These are phyloP conservation scores for Malbranchea zuffiana DNA, from an alignment of 2,329 filamentous ascomycete species.

Conservation along the genomic window DNA sequence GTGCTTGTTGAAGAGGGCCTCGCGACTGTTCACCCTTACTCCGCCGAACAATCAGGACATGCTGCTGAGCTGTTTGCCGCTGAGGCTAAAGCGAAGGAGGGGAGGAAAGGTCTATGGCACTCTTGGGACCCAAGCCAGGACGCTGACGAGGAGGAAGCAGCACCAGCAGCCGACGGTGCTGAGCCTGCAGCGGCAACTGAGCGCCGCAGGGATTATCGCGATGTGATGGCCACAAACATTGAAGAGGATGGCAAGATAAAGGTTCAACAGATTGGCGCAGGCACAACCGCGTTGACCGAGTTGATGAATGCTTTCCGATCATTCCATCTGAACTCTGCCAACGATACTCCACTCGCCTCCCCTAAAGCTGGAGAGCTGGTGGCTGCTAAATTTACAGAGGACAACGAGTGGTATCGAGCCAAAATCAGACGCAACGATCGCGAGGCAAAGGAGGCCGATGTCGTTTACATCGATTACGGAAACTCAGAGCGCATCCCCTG, in stretches of 20 bases:
- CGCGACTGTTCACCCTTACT: conserved; percentile 85
- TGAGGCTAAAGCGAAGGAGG: conserved; percentile 81
- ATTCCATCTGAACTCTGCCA: conserved; percentile 78
- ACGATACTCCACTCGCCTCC: conserved; percentile 62
- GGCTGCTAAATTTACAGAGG: conserved; percentile 78
- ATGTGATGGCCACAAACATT: conserved; percentile 84
- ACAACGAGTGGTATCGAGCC: conserved; percentile 90
- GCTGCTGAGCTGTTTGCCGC: conserved; percentile 76
- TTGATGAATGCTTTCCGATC: conserved; percentile 84
- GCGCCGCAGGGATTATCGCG: conserved; percentile 79
- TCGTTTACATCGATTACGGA: conserved; percentile 92
- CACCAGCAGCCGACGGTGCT: conserved; percentile 39
- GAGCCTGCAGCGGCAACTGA: conserved; percentile 45
- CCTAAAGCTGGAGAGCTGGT: conserved; percentile 90
- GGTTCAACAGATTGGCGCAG: conserved; percentile 78
- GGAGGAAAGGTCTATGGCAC: conserved; percentile 77
- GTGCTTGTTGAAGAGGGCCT: conserved; percentile 85
- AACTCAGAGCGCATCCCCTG: conserved; percentile 85
- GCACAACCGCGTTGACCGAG: conserved; percentile 72
- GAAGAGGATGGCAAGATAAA: conserved; percentile 74
- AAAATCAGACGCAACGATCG: conserved; percentile 87
- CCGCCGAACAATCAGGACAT: conserved; percentile 89
- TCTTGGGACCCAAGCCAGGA: conserved; percentile 90
- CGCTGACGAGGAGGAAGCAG: conserved; percentile 47
- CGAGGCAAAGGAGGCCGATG: conserved; percentile 74